A percentile compares a stretch with the other conserved stretches of the same genome.
These are phyloP conservation scores for Lippia alba DNA, from an alignment of 305 asterid species.

Conservation along the genomic window DNA sequence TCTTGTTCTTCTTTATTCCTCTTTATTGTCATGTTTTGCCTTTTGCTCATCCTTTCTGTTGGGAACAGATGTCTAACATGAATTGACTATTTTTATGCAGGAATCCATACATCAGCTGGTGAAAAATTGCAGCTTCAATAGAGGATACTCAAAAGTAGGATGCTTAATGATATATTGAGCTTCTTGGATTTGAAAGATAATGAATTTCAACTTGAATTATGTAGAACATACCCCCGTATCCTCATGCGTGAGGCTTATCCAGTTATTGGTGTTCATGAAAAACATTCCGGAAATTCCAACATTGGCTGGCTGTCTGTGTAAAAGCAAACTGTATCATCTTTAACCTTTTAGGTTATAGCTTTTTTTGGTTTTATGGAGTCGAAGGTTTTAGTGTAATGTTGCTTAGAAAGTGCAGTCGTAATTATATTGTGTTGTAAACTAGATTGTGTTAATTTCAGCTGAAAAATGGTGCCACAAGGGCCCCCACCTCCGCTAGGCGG, in stretches of 20 bases:
- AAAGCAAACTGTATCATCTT: conserved; percentile 24
- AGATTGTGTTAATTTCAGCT: conserved; percentile 21
- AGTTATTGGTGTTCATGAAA: conserved; percentile 26
- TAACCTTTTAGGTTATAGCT: conserved; percentile 20
- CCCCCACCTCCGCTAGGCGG: conserved; percentile 67
- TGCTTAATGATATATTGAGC: conserved; percentile 37
- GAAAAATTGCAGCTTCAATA: conserved; percentile 35
- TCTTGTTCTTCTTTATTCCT: conserved; percentile 19
- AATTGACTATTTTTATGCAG: conserved; percentile 46
- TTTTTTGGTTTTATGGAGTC: conserved; percentile 18
- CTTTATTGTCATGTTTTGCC: conserved; percentile 22
- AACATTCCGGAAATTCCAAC: conserved; percentile 34
- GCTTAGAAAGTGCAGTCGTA: conserved; percentile 21
- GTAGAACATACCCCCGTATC: conserved; percentile 19
- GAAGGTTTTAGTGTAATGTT: conserved; percentile 31
- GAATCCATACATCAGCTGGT: conserved; percentile 29
- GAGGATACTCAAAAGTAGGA: conserved; percentile 31
- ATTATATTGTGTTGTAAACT: conserved; percentile 33
- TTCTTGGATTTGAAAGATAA: conserved; percentile 27
- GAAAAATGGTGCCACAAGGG: conserved; percentile 70
- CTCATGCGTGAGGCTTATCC: conserved; percentile 38
- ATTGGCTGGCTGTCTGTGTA: conserved; percentile 30
- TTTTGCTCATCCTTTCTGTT: conserved; percentile 4
- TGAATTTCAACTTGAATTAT: conserved; percentile 33
- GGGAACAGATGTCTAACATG: conserved; percentile 30